Base-by-base conservation (phyloP, 2,329 filamentous ascomycete genomes). In the Pseudogymnoascus sp. region DNA sequence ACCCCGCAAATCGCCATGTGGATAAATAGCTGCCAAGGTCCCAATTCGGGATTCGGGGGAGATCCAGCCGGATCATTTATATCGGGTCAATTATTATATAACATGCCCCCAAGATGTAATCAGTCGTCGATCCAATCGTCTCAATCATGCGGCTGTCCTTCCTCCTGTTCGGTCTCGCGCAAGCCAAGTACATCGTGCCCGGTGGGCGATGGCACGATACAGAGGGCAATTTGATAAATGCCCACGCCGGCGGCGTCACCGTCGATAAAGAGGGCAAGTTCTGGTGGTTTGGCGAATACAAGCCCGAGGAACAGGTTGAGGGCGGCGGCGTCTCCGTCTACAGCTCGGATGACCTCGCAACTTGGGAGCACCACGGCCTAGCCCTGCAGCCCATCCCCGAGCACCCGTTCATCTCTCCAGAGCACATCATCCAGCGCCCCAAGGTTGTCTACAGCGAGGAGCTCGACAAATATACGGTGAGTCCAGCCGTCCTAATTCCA, bases 281-380 rank as follows among this genome's bases (percentile, higher is more conserved):
- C 70, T 86, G 80, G 73, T 81, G 79, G 77, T 86, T 86, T 63
- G 84, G 84, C 37, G 84, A 87, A 69, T 82, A 85, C 73, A 87
- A 87, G 73, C 73, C 78, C 10, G 72, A 86, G 67, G 82, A 79
- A 0, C 81, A 84, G 65, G 77, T 76, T 6, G 84, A 87, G 68
- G 84, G 84, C 8, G 84, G 82, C 0, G 84, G 84, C 16, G 74
- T 87, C 0, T 81, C 81, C 0, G 84, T 85, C 0, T 85, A 85
- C 70, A 86, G 82, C 69, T 86, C 84, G 0, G 77, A 81, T 19
- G 83, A 87, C 66, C 74, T 87, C 1, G 81, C 80, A 1, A 86
- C 82, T 0, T 87, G 84, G 84, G 75, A 79, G 19, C 77, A 72
- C 44, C 82, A 85, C 64, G 84, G 84, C 0, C 71, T 85, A 40